phyloP scores from a whole-genome alignment of 2,329 filamentous ascomycete species.

The Pseudocercospora fijiensis region DNA sequence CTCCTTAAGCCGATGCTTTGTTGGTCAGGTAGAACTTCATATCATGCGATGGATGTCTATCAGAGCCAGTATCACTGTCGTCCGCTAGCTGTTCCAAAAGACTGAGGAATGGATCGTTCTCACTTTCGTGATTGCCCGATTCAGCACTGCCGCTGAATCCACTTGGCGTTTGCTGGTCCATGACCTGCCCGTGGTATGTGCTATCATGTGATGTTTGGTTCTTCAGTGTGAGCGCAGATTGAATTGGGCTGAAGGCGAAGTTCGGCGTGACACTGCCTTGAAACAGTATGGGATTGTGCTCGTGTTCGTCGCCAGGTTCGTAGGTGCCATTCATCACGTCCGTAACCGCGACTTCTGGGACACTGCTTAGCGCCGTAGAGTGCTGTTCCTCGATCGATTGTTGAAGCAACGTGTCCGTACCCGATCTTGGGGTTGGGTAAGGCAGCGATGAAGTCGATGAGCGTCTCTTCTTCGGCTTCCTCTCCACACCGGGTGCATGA shows the following conservation, averaged over 20 bases:
- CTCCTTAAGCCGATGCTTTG: constrained; percentile 5
- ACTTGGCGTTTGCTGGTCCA: constrained; percentile 48
- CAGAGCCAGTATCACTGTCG: constrained; percentile 64
- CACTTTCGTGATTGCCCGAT: constrained; percentile 48
- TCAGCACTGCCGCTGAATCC: constrained; percentile 43
- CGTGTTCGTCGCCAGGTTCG: constrained; percentile 10
- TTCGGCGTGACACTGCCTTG: constrained; percentile 45
- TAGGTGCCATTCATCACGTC: constrained; percentile 7
- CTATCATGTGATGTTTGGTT: constrained; percentile 22
- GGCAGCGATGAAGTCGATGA: constrained; percentile 28
- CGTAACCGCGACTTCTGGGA: constrained; percentile 12
- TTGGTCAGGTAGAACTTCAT: constrained; percentile 69
- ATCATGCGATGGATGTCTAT: constrained; percentile 61
- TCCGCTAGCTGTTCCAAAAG: constrained; percentile 79
- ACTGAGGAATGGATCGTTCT: constrained; percentile 79
- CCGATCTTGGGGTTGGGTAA: constrained; percentile 26
- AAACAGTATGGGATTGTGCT: constrained; percentile 28
- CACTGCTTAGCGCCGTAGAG: not conserved
- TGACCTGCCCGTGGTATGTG: constrained; percentile 22
- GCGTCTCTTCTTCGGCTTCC: constrained; percentile 28
- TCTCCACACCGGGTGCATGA: constrained; percentile 8
- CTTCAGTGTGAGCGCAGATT: constrained; percentile 16
- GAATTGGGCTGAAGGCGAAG: constrained; percentile 38
- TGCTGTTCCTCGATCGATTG: constrained; percentile 19
- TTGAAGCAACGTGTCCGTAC: not conserved